Base-by-base conservation (phyloP, 305 asterid species). In the Ajuga reptans region DNA sequence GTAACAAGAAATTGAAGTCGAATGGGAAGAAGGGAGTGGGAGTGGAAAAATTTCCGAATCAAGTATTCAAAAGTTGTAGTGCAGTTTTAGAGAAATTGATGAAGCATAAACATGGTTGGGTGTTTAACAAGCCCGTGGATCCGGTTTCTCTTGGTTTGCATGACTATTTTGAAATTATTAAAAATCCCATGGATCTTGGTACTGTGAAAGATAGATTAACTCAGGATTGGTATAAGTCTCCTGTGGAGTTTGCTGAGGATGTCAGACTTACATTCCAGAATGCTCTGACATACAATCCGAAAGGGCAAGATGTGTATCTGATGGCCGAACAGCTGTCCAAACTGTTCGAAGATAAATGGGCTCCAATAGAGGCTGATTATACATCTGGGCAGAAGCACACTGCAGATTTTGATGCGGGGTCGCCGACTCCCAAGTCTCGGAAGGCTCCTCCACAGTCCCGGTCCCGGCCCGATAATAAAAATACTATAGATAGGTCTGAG, bases 261-360 rank as follows among this genome's bases (percentile, higher is more conserved):
- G 90, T 85, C 51, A 79, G 96, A 68, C 91, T 85, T 41, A 86
- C 83, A 41, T 89, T 89, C 68, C 82, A 47, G 45, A 89, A 89
- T 81, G 96, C 96, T 57, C 85, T 89, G 96, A 80, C 87, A 53
- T 89, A 87, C 79, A 89, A 89, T 74, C 94, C 96, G 0, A 81
- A 81, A 73, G 96, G 94, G 54, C 94, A 89, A 56, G 94, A 89
- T 59, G 94, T 89, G 56, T 87, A 89, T 31, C 5, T 72, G 43
- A 89, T 89, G 96, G 96, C 94, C 10, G 86, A 84, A 50, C 76
- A 78, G 21, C 72, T 89, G 33, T 82, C 64, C 37, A 77, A 78
- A 68, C 81, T 84, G 17, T 89, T 89, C 43, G 94, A 86, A 69
- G 91, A 85, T 76, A 82, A 83, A 71, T 89, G 96, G 96, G 81